Evolutionary conservation across 2,329 filamentous ascomycete genomes (phyloP).

Genomic region (Aureobasidium melanogenum): DNA sequence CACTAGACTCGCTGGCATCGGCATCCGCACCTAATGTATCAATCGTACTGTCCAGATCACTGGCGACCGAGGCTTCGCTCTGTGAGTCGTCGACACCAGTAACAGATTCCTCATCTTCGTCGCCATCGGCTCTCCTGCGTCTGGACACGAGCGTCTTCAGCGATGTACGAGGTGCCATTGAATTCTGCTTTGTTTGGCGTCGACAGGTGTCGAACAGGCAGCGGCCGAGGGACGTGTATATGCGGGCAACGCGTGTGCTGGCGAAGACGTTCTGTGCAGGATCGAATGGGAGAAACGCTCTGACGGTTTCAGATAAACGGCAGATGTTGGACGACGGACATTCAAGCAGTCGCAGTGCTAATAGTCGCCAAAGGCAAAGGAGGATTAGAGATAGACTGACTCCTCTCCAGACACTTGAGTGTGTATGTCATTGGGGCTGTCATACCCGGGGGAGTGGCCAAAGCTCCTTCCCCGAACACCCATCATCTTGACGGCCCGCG

Average conservation of each 20-base stretch:
- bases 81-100: conserved; percentile 53
- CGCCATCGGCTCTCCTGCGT: conserved; percentile 60
- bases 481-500: not conserved
- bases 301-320: not conserved
- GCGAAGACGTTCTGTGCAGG: not conserved
- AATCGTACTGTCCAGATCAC: conserved; percentile 47
- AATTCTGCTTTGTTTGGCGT: not conserved
- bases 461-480: conserved; percentile 1
- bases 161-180: conserved; percentile 41
- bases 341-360: not conserved
- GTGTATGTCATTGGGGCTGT: not conserved
- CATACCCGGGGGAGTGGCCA: not conserved
- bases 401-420: not conserved
- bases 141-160: conserved; percentile 59
- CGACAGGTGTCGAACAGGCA: not conserved
- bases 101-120: conserved; percentile 53
- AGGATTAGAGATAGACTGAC: not conserved
- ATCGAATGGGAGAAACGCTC: not conserved
- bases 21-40: conserved; percentile 15
- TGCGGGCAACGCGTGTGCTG: not conserved
- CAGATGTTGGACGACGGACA: not conserved
- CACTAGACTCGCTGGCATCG: conserved; percentile 51
- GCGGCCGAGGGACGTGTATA: not conserved
- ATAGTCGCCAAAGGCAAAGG: not conserved
- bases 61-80: conserved; percentile 52